Evolutionary conservation across 257 asterid species (phyloP).

Genomic region (Parsonsia alboflavescens): DNA sequence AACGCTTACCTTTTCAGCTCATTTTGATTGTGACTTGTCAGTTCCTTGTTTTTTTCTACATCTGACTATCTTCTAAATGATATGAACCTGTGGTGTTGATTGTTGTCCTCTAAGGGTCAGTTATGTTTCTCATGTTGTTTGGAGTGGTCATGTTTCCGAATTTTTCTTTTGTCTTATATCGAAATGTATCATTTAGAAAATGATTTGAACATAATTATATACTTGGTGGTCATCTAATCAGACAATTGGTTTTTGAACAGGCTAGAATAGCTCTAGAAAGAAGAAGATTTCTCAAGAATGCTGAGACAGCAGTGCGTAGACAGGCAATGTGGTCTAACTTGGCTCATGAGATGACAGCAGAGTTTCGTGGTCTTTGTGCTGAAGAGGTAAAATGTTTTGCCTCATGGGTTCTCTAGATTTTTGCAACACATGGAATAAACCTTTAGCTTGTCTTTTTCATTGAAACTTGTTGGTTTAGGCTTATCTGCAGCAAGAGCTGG

Average conservation of each 20-base stretch:
- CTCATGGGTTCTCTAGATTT: background rate
- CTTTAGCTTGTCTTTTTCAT: slow-evolving; percentile 11
- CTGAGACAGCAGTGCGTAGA: slow-evolving; percentile 92
- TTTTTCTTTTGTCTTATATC: background rate
- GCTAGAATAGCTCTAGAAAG: slow-evolving; percentile 99
- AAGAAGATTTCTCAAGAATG: slow-evolving; percentile 84
- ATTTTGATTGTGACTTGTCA: background rate
- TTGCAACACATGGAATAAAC: background rate
- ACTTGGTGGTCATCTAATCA: background rate
- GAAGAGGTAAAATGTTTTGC: slow-evolving; percentile 67
- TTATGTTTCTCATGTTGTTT: background rate
- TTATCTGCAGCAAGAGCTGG: slow-evolving; percentile 97
- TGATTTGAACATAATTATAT: background rate
- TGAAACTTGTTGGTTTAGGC: slow-evolving; percentile 51
- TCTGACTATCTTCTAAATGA: background rate
- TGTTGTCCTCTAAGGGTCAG: background rate
- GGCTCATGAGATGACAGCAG: slow-evolving; percentile 99
- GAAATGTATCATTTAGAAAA: background rate
- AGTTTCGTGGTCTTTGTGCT: slow-evolving; percentile 94
- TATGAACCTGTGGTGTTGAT: background rate
- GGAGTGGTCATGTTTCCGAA: background rate
- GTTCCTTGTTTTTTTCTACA: background rate
- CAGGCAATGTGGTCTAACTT: slow-evolving; percentile 96
- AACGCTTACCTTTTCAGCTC: background rate
- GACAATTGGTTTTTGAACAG: slow-evolving; percentile 36